A percentile compares a stretch with the other conserved stretches of the same genome.
These are phyloP conservation scores for Hypoxylon lenormandii DNA, from an alignment of 495 filamentous ascomycete species.

Conservation along the genomic window DNA sequence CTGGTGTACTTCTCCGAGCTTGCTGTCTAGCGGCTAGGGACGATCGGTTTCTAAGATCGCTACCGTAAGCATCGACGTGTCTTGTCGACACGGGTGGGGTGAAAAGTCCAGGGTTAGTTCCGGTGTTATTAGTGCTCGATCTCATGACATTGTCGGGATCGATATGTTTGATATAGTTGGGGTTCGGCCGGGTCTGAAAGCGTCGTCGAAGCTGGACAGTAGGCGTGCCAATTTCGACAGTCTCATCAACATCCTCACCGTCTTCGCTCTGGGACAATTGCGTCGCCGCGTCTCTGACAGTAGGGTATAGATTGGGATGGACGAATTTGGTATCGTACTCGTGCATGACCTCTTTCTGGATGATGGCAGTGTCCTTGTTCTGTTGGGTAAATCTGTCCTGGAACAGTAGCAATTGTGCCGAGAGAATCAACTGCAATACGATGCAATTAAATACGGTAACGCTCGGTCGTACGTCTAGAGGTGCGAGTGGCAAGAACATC, in stretches of 20 bases:
- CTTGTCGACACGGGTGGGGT: constrained; percentile 47
- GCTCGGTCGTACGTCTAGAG: constrained; percentile 81
- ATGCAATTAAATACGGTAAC: constrained; percentile 85
- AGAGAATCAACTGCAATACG: constrained; percentile 75
- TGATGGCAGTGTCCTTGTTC: constrained; percentile 81
- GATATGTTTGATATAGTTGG: constrained; percentile 82
- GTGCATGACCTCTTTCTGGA: constrained; percentile 90
- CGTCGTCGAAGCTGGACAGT: constrained; percentile 80
- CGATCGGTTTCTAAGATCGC: constrained; percentile 31
- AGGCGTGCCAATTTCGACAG: constrained; percentile 79
- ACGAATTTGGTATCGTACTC: constrained; percentile 98
- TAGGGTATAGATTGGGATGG: constrained; percentile 83
- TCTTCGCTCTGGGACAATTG: constrained; percentile 69
- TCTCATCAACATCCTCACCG: constrained; percentile 60
- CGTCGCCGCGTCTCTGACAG: constrained; percentile 84
- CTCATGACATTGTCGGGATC: constrained; percentile 70
- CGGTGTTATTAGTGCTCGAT: constrained; percentile 30
- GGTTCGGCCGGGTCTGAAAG: constrained; percentile 87
- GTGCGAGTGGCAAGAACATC: constrained; percentile 81
- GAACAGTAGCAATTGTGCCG: constrained; percentile 78
- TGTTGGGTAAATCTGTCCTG: constrained; percentile 81
- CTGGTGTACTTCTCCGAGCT: constrained; percentile 34
- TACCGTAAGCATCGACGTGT: constrained; percentile 30
- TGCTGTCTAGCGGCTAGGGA: constrained; percentile 35
- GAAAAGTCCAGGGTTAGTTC: constrained; percentile 50